Conservation (phyloP, 345 rosid genomes). For the Pistacia atlantica region DNA sequence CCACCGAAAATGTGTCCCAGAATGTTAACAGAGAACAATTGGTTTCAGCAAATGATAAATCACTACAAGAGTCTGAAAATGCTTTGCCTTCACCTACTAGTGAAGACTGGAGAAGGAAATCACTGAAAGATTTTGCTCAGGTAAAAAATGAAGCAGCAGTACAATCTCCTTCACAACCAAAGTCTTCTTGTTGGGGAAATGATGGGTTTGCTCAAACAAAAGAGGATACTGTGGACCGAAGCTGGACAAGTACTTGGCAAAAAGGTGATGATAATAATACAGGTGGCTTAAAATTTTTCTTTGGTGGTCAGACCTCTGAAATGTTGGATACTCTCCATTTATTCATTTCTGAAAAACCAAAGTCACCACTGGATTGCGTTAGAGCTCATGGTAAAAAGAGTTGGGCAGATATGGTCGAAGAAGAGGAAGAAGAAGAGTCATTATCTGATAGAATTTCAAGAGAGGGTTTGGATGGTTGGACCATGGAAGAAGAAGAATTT, state of each 20-base stretch:
- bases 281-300: neutral
- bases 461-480: slow-evolving; percentile 10
- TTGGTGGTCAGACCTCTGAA: neutral
- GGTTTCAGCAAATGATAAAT: slow-evolving; percentile 21
- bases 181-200: neutral
- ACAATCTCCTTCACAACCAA: slow-evolving; percentile 6
- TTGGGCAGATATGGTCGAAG: slow-evolving; percentile 88
- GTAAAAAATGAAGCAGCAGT: slow-evolving; percentile 11
- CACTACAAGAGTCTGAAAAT: slow-evolving; percentile 7
- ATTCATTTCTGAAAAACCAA: neutral
- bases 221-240: neutral
- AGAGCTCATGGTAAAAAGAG: slow-evolving; percentile 42
- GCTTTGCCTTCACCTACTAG: neutral
- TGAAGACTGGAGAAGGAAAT: slow-evolving; percentile 15
- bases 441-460: slow-evolving; percentile 13
- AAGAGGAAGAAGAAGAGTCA: slow-evolving; percentile 43
- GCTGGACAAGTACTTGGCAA: neutral
- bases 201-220: neutral
- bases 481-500: slow-evolving; percentile 24
- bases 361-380: slow-evolving; percentile 15
- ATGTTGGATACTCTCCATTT: neutral
- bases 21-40: slow-evolving; percentile 22
- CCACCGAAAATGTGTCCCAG: neutral
- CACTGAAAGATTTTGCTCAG: neutral
- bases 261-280: neutral